Base-by-base conservation (phyloP, 202 grass and related monocot genomes). In the Eragrostis tef region DNA sequence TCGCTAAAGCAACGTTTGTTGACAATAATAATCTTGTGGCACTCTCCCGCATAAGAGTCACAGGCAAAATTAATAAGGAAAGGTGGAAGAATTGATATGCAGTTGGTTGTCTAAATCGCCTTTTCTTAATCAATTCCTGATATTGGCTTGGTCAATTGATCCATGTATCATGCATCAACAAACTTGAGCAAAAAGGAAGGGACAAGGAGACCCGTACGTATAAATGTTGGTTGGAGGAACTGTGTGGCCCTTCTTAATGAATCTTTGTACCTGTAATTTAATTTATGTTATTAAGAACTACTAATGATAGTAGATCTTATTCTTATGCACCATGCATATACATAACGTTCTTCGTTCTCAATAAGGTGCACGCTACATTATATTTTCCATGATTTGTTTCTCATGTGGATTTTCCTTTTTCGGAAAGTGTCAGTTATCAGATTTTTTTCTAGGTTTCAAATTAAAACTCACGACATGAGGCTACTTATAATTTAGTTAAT, bases 91-190 rank as follows among this genome's bases (percentile, higher is more conserved):
- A 61, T 49, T 67, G 42, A 39, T 52, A 75, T 52, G 71, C n/a
- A 17, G 71, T 86, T 86, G 70, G 52, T 15, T 57, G 77, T 81
- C 77, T 48, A 75, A 66, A 66, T 85, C 67, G 57, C 29, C 78
- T 81, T 86, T 86, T 76, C 71, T 42, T 19, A 65, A 66, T 81
- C 5, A 75, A 74, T 80, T 41, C 0, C 11, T 9, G 50, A 69
- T 57, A 59, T 34, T 59, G 51, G 2, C 62, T 1, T 13, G 13
- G 60, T 74, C 77, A 80, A 67, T 58, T 8, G 24, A 41, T 67
- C 77, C 66, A 67, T 48, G 9, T 12, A 67, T 34, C 9, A 20
- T 21, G 53, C 42, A 63, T 59, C 45, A 83, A 47, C 75, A 65
- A 52, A 75, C 67, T 72, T 79, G 83, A 36, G 67, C 66, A 71